Conservation (phyloP, 495 filamentous ascomycete genomes). For the Daldinia caldariorum region DNA sequence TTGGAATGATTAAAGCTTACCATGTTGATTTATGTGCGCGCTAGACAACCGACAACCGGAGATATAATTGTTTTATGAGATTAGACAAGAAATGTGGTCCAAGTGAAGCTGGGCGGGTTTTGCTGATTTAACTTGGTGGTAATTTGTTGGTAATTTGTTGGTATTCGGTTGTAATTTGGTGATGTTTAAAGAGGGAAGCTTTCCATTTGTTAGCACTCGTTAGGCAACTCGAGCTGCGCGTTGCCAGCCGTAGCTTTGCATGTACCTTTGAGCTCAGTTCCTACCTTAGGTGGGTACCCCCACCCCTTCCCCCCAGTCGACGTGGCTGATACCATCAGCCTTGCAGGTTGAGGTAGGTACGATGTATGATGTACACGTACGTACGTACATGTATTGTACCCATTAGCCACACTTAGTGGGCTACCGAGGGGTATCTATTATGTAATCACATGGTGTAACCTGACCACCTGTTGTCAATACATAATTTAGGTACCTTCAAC, state of each 20-base stretch:
- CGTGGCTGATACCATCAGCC: constrained; percentile 20
- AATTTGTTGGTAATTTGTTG: constrained; percentile 34
- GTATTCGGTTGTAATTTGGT: constrained; percentile 34
- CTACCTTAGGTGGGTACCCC: no score
- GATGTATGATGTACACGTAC: no score
- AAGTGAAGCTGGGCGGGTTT: constrained; percentile 36
- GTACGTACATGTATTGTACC: no score
- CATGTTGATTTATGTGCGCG: constrained; percentile 34
- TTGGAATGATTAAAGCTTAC: constrained; percentile 33
- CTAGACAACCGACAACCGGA: not conserved
- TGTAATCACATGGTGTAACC: no score
- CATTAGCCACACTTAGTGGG: no score
- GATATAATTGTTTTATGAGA: not conserved
- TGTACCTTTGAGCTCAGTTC: not conserved
- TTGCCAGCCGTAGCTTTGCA: constrained; percentile 38
- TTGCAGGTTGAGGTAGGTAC: constrained; percentile 1
- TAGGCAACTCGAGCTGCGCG: constrained; percentile 60
- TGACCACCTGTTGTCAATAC: no score
- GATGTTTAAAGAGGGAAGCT: constrained; percentile 29
- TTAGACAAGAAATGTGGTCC: constrained; percentile 12
- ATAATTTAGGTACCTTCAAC: no score
- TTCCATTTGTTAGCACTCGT: constrained; percentile 36
- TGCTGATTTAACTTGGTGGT: constrained; percentile 35
- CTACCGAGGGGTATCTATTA: no score
- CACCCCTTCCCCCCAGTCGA: not conserved